Conservation (phyloP, 2,329 filamentous ascomycete species). For the Aspergillus puulaauensis region DNA sequence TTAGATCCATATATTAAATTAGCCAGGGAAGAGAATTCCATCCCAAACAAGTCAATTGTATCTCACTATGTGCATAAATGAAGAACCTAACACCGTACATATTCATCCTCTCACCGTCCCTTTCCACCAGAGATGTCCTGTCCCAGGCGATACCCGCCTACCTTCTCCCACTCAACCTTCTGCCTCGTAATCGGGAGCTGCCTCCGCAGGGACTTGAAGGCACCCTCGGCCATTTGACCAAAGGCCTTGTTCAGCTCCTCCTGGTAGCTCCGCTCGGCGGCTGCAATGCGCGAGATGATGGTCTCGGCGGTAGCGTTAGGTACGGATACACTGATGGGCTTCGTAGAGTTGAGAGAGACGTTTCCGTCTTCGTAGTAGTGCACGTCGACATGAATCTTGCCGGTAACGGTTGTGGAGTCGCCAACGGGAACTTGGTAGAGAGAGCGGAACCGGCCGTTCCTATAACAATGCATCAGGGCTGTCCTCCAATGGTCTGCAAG, state of each 20-base stretch:
- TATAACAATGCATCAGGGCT: constrained; percentile 31
- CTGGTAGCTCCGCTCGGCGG: constrained; percentile 87
- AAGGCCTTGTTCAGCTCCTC: constrained; percentile 94
- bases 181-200: constrained; percentile 95
- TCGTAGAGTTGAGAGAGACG: constrained; percentile 87
- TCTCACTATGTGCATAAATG: not conserved
- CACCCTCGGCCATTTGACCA: constrained; percentile 81
- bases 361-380: constrained; percentile 99
- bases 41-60: not conserved
- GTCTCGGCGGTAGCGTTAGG: constrained; percentile 64
- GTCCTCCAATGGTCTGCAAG: not conserved
- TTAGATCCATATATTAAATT: not conserved
- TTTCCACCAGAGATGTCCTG: constrained; percentile 75
- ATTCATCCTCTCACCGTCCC: constrained; percentile 20
- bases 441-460: constrained; percentile 95
- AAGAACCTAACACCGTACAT: not conserved
- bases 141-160: constrained; percentile 83
- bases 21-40: not conserved
- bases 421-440: constrained; percentile 76
- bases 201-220: constrained; percentile 88
- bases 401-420: constrained; percentile 60
- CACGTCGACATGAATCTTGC: constrained; percentile 87
- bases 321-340: constrained; percentile 65
- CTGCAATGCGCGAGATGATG: constrained; percentile 74
- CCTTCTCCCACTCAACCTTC: constrained; percentile 99